Evolutionary conservation across 768 basidiomycete species (phyloP).

Genomic region (Udeniomyces megalosporus): DNA sequence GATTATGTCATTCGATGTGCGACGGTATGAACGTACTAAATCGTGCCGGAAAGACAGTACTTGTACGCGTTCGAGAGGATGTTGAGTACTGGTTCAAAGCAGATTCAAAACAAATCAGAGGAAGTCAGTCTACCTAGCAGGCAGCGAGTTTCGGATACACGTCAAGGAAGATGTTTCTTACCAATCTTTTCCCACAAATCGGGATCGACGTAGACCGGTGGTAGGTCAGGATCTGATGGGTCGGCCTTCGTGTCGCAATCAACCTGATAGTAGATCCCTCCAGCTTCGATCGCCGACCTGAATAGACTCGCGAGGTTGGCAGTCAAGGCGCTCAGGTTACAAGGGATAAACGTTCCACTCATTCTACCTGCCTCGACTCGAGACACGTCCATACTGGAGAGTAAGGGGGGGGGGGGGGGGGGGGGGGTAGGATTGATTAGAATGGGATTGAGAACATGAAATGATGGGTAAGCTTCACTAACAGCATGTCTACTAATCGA

Average conservation of each 20-base stretch:
- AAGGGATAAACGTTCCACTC: constrained; percentile 28
- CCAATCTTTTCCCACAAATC: constrained; percentile 32
- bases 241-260: constrained; percentile 26
- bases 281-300: constrained; percentile 29
- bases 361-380: constrained; percentile 30
- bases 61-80: constrained; percentile 24
- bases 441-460: background rate
- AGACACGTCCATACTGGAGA: constrained; percentile 21
- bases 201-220: constrained; percentile 27
- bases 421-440: too few species aligned
- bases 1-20: too few species aligned
- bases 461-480: background rate
- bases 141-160: constrained; percentile 13
- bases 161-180: constrained; percentile 1
- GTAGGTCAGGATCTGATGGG: too few species aligned
- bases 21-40: constrained; percentile 27
- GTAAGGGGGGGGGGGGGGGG: too few species aligned
- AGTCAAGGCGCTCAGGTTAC: constrained; percentile 28
- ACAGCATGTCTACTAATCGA: constrained; percentile 30
- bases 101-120: constrained; percentile 26
- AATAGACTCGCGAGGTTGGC: constrained; percentile 31
- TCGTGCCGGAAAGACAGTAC: constrained; percentile 25
- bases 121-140: too few species aligned
- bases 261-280: constrained; percentile 24
- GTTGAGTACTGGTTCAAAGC: constrained; percentile 26